Evolutionary conservation across 139 green algal species (phyloP).

Genomic region (Helicosporidium sp.): DNA sequence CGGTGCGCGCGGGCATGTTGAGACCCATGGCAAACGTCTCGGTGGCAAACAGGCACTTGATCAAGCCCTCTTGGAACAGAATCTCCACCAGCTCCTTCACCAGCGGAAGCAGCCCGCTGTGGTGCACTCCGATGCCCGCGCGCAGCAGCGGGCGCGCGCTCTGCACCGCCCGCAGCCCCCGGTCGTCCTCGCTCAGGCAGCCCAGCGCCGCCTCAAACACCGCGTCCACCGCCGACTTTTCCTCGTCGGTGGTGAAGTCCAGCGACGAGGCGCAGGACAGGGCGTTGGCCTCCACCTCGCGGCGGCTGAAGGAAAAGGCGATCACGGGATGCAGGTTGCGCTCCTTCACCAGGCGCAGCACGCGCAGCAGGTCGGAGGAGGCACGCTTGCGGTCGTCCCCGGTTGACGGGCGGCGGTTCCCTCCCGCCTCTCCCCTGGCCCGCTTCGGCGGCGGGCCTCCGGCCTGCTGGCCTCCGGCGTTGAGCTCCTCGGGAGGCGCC

Average conservation of each 20-base stretch:
- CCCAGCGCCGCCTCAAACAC: conserved; percentile 43
- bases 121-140: conserved; percentile 76
- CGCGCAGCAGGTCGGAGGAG: conserved; percentile 9
- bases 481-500: too few relatives aligned
- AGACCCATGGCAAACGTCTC: conserved; percentile 96
- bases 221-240: conserved; percentile 19
- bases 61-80: conserved; percentile 70
- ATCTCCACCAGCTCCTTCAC: conserved; percentile 95
- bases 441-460: background rate
- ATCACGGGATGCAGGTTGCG: conserved; percentile 65
- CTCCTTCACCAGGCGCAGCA: conserved; percentile 36
- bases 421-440: conserved; percentile 3
- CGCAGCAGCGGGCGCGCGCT: conserved; percentile 66
- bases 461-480: too few relatives aligned
- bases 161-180: conserved; percentile 46
- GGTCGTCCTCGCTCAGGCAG: conserved; percentile 59
- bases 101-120: conserved; percentile 83
- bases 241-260: conserved; percentile 33
- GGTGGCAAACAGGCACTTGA: conserved; percentile 63
- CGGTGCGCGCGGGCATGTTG: conserved; percentile 92
- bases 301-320: conserved; percentile 77
- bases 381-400: background rate
- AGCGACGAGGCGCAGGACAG: too few relatives aligned
- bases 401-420: background rate
- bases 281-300: too few relatives aligned